These are phyloP conservation scores for Agrocybe praecox DNA, from an alignment of 768 basidiomycete species.

Conservation along the genomic window DNA sequence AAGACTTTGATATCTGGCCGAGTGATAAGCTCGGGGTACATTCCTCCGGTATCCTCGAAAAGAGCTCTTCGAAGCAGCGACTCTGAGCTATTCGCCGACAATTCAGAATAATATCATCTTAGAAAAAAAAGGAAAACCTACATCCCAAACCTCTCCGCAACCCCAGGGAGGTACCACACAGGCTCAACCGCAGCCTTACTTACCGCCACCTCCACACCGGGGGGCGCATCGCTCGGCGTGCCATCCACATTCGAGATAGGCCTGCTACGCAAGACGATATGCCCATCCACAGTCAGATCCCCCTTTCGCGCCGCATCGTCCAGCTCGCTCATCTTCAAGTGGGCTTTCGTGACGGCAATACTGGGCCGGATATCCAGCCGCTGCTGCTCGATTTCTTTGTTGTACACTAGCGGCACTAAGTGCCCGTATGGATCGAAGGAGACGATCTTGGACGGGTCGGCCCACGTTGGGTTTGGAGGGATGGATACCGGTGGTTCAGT, in stretches of 20 bases:
- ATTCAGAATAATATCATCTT: neutral
- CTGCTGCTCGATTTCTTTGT: slow-evolving; percentile 55
- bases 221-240: slow-evolving; percentile 51
- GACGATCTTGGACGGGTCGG: slow-evolving; percentile 77
- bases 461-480: slow-evolving; percentile 79
- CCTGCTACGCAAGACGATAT: slow-evolving; percentile 71
- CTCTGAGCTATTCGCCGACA: slow-evolving; percentile 74
- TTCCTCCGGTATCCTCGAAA: slow-evolving; percentile 95
- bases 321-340: slow-evolving; percentile 93
- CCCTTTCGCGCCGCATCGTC: slow-evolving; percentile 81
- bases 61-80: slow-evolving; percentile 83
- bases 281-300: slow-evolving; percentile 76
- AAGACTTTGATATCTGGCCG: slow-evolving; percentile 95
- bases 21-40: slow-evolving; percentile 95
- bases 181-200: slow-evolving; percentile 96
- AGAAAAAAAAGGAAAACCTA: slow-evolving; percentile 36
- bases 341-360: slow-evolving; percentile 90
- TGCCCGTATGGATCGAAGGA: slow-evolving; percentile 96
- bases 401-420: slow-evolving; percentile 74
- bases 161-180: slow-evolving; percentile 93
- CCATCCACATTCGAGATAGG: slow-evolving; percentile 70
- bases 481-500: slow-evolving; percentile 87
- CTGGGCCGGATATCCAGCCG: slow-evolving; percentile 90
- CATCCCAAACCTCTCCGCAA: slow-evolving; percentile 95
- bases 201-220: slow-evolving; percentile 87